A percentile compares a stretch with the other conserved stretches of the same genome.
Evolutionary conservation across 441 rosid genomes (phyloP).

Genomic region (Bocquillonia castaneifolia): DNA sequence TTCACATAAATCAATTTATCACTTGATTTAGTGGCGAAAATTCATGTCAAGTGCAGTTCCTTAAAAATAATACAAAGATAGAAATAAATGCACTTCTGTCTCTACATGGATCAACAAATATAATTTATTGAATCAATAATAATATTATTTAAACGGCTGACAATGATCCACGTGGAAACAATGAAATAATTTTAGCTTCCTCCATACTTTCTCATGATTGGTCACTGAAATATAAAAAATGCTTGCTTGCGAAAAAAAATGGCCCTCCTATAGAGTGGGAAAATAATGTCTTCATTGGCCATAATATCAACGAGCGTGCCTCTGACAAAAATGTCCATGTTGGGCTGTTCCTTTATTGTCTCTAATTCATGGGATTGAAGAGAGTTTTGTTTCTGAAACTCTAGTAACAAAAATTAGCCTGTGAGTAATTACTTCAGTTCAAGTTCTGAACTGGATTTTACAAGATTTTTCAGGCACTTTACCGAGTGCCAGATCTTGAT

Average conservation of each 20-base stretch:
- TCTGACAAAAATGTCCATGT: background rate
- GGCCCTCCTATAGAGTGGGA: background rate
- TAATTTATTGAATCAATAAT: background rate
- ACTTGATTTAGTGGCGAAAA: no score
- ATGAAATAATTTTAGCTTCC: background rate
- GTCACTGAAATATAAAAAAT: background rate
- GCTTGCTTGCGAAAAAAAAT: background rate
- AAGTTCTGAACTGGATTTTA: background rate
- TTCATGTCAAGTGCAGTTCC: no score
- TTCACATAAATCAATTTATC: no score
- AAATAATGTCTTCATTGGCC: background rate
- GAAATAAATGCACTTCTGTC: background rate
- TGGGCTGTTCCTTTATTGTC: background rate
- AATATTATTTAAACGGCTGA: background rate
- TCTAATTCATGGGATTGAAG: background rate
- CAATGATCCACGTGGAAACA: background rate
- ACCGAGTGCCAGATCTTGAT: no score
- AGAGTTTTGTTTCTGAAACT: background rate
- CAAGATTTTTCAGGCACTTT: background rate
- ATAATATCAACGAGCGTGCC: background rate
- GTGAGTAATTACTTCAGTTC: background rate
- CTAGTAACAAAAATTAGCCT: background rate
- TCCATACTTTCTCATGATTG: slow-evolving; percentile 9
- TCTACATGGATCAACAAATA: background rate
- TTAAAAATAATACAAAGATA: background rate